These are phyloP conservation scores for Penicillium freii DNA, from an alignment of 2,329 filamentous ascomycete species.

Conservation along the genomic window DNA sequence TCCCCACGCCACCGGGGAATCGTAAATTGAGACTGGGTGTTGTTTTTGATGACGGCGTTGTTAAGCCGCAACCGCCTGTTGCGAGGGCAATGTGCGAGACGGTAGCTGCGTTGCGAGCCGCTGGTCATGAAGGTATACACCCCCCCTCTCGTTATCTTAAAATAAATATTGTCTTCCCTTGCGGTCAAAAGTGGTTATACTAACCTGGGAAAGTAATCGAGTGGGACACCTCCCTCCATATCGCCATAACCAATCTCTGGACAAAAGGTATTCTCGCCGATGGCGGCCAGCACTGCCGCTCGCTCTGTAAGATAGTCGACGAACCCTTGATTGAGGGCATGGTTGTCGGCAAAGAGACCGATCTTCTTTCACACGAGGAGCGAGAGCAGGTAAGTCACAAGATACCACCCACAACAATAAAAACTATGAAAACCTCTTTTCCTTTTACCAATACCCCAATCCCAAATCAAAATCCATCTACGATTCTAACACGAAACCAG, in stretches of 20 bases:
- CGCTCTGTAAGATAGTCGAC: slow-evolving; percentile 28
- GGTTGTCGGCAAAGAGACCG: slow-evolving; percentile 31
- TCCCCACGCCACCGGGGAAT: slow-evolving; percentile 15
- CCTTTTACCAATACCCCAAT: too few species aligned
- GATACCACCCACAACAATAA: not conserved
- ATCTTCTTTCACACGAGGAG: slow-evolving; percentile 22
- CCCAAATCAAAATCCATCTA: too few species aligned
- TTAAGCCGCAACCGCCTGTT: slow-evolving; percentile 60
- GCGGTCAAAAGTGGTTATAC: not conserved
- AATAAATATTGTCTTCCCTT: not conserved
- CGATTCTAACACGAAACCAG: too few species aligned
- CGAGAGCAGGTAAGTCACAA: slow-evolving; percentile 19
- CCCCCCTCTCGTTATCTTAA: too few species aligned
- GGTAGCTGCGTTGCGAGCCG: slow-evolving; percentile 56
- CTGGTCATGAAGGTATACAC: slow-evolving; percentile 45
- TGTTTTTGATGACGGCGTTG: slow-evolving; percentile 58
- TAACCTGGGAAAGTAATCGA: slow-evolving; percentile 23
- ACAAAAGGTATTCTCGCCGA: slow-evolving; percentile 31
- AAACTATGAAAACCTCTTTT: rapidly evolving
- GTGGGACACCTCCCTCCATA: slow-evolving; percentile 32
- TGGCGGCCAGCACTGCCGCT: slow-evolving; percentile 29
- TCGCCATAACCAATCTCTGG: slow-evolving; percentile 29
- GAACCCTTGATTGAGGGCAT: slow-evolving; percentile 34
- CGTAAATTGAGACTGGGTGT: slow-evolving; percentile 59
- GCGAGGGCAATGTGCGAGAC: slow-evolving; percentile 51